Conservation (phyloP, 164 flowering plant genomes). For the Saururus chinensis region DNA sequence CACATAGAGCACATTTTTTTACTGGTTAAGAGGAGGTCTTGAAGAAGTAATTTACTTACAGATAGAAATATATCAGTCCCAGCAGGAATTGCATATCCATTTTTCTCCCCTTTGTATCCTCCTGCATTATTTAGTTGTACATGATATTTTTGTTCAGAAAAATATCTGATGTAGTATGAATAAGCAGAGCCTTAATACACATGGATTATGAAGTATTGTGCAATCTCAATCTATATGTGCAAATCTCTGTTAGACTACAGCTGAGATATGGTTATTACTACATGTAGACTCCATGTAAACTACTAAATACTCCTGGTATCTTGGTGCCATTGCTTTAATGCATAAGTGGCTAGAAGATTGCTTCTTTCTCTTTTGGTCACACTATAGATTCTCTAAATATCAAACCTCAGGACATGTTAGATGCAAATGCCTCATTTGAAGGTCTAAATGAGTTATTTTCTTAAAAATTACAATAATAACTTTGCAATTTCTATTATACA, state of each 20-base stretch:
- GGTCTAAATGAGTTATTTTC: too few relatives aligned
- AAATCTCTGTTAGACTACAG: not conserved
- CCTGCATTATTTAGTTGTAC: slow-evolving; percentile 32
- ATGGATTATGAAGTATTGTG: slow-evolving; percentile 1
- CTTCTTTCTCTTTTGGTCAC: not conserved
- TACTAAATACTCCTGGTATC: too few relatives aligned
- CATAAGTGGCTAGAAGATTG: not conserved
- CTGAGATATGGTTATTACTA: not conserved
- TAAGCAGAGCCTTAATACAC: not conserved
- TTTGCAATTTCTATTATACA: too few relatives aligned
- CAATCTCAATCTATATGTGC: not conserved
- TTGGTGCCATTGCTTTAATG: not conserved
- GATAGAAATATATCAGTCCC: slow-evolving; percentile 93
- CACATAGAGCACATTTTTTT: not conserved
- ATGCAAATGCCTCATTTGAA: too few relatives aligned
- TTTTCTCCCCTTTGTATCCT: slow-evolving; percentile 72
- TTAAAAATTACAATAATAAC: too few relatives aligned
- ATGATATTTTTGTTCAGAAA: not conserved
- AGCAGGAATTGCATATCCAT: slow-evolving; percentile 74
- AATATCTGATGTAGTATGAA: not conserved
- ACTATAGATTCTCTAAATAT: too few relatives aligned
- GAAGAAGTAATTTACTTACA: slow-evolving; percentile 34
- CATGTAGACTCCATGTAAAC: too few relatives aligned
- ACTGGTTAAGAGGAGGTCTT: not conserved
- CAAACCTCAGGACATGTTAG: too few relatives aligned